Percentiles rank a stretch among this genome's conserved stretches.
Evolutionary conservation across 768 basidiomycete genomes (phyloP).

Genomic region (Pleurotus pulmonarius): DNA sequence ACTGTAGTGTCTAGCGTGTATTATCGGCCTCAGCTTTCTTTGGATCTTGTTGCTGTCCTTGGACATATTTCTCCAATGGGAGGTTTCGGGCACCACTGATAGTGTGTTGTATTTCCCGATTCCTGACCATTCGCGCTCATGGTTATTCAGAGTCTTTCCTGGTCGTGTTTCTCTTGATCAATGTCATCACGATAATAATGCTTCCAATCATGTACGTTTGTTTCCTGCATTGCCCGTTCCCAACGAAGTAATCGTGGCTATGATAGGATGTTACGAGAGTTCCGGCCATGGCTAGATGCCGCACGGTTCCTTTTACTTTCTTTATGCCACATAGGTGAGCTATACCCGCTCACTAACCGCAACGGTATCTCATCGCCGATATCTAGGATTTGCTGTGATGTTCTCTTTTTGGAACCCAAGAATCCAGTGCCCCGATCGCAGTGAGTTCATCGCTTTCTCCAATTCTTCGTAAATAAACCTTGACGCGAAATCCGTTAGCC

Average conservation of each 20-base stretch:
- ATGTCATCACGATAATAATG: conserved; percentile 35
- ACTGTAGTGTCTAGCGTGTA: conserved; percentile 29
- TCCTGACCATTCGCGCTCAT: neutral
- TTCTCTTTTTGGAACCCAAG: conserved; percentile 39
- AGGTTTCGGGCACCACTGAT: conserved; percentile 36
- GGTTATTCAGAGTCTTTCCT: conserved; percentile 38
- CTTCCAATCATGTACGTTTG: conserved; percentile 38
- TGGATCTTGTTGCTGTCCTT: conserved; percentile 47
- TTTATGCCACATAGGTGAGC: conserved; percentile 42
- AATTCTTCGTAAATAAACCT: neutral
- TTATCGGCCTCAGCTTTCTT: conserved; percentile 39
- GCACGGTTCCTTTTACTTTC: conserved; percentile 46
- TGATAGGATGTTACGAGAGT: conserved; percentile 40
- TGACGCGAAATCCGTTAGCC: conserved; percentile 21
- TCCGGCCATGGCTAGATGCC: conserved; percentile 51
- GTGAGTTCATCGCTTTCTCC: conserved; percentile 23
- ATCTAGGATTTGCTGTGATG: conserved; percentile 36
- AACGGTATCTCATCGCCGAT: neutral
- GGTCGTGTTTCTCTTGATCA: conserved; percentile 35
- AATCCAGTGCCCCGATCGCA: conserved; percentile 39
- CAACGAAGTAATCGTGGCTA: neutral
- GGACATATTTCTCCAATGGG: conserved; percentile 44
- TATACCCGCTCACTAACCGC: neutral
- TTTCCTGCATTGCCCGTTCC: conserved; percentile 8
- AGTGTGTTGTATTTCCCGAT: conserved; percentile 28